phyloP scores from a whole-genome alignment of 2,329 filamentous ascomycete species.

The Coleophoma eucalyptorum region DNA sequence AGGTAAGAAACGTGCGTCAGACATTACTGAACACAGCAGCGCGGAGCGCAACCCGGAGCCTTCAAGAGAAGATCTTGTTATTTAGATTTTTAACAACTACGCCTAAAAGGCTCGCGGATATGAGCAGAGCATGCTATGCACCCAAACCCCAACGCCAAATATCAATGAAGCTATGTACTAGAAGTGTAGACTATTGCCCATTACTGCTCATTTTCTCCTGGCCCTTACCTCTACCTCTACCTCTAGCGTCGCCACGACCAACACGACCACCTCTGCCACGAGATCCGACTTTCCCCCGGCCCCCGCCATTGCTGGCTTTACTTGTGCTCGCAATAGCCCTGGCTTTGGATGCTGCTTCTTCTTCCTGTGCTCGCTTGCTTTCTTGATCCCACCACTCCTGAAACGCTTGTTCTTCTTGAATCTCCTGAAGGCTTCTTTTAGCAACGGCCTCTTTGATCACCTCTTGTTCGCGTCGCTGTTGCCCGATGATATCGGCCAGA shows the following conservation, averaged over 20 bases:
- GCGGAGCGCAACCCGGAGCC: no score
- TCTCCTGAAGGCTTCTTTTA: constrained; percentile 87
- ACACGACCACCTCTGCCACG: constrained; percentile 14
- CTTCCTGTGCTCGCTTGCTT: constrained; percentile 64
- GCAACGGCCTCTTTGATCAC: constrained; percentile 78
- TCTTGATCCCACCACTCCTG: constrained; percentile 96
- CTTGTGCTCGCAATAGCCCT: constrained; percentile 18
- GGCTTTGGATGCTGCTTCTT: constrained; percentile 21
- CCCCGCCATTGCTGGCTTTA: constrained; percentile 11
- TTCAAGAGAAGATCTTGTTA: no score
- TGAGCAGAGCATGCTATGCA: background rate
- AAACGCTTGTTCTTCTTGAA: constrained; percentile 95
- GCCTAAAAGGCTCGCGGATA: background rate
- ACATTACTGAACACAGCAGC: no score
- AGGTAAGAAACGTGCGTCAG: no score
- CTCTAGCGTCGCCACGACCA: constrained; percentile 8
- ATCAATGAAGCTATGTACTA: background rate
- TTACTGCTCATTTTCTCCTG: constrained; percentile 1
- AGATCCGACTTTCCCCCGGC: constrained; percentile 11
- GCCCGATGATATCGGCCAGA: constrained; percentile 82
- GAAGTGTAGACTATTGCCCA: background rate
- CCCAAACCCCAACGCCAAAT: background rate
- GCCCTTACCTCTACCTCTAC: constrained; percentile 6
- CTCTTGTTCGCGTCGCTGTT: constrained; percentile 83
- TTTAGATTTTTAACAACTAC: background rate